Evolutionary conservation across 2,329 filamentous ascomycete genomes (phyloP).

Genomic region (Aspergillus bombycis): DNA sequence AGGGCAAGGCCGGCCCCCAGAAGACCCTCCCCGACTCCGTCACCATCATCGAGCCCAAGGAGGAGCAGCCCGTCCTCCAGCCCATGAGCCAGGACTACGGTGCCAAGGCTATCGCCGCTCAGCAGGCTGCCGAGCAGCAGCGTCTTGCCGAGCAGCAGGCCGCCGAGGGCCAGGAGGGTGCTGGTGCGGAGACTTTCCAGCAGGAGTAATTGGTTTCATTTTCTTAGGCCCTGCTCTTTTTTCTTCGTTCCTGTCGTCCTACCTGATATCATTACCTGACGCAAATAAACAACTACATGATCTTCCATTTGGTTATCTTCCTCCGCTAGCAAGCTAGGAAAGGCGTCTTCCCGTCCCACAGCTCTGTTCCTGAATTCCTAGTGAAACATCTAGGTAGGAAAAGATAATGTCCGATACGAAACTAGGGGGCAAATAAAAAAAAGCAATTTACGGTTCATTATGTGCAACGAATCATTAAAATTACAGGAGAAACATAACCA

Average conservation of each 20-base stretch:
- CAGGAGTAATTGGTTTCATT: constrained; percentile 48
- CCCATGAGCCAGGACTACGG: constrained; percentile 99
- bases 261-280: constrained; percentile 39
- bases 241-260: constrained; percentile 35
- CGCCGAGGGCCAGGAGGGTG: constrained; percentile 49
- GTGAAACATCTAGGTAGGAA: constrained; percentile 19
- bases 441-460: constrained; percentile 7
- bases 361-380: constrained; percentile 11
- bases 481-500: background rate
- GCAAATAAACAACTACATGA: constrained; percentile 42
- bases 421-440: constrained; percentile 12
- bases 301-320: constrained; percentile 18
- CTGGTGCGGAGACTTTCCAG: constrained; percentile 46
- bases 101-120: constrained; percentile 77
- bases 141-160: constrained; percentile 62
- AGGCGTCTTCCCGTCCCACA: constrained; percentile 3
- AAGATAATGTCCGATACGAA: constrained; percentile 16
- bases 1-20: constrained; percentile 97
- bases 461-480: background rate
- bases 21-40: constrained; percentile 98
- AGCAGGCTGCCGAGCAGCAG: constrained; percentile 58
- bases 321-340: background rate
- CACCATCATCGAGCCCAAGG: constrained; percentile 99
- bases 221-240: constrained; percentile 31
- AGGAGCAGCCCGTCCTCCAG: constrained; percentile 93